Evolutionary conservation across 257 asterid genomes (phyloP).

Genomic region (Cordia subcordata): DNA sequence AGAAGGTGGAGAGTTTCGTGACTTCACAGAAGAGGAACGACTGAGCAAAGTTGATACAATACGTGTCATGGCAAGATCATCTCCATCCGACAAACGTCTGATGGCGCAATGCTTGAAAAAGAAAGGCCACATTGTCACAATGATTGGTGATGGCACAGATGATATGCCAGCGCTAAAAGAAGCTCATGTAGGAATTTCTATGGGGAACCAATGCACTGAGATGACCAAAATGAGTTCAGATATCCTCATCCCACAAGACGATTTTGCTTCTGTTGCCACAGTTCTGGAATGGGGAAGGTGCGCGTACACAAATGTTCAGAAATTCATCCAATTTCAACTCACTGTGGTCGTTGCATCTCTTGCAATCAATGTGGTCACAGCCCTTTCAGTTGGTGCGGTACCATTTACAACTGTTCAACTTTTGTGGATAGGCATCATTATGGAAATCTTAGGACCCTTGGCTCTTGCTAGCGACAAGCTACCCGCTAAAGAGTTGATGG

Average conservation of each 20-base stretch:
- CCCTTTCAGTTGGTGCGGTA: conserved; percentile 22
- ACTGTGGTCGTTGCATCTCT: conserved; percentile 39
- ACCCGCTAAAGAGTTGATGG: conserved; percentile 21
- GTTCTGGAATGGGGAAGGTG: conserved; percentile 39
- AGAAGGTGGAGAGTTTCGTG: conserved; percentile 16
- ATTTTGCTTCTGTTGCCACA: conserved; percentile 31
- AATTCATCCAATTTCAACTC: conserved; percentile 41
- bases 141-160: conserved; percentile 36
- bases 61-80: conserved; percentile 21
- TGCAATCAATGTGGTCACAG: conserved; percentile 31
- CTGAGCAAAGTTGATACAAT: conserved; percentile 13
- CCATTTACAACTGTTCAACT: conserved; percentile 22
- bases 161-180: conserved; percentile 34
- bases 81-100: conserved; percentile 18
- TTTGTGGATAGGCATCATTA: conserved; percentile 23
- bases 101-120: conserved; percentile 20
- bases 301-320: conserved; percentile 34
- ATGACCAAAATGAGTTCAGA: conserved; percentile 38
- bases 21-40: conserved; percentile 11
- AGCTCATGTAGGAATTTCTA: conserved; percentile 33
- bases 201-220: conserved; percentile 37
- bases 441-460: conserved; percentile 23
- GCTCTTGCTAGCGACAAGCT: conserved; percentile 26
- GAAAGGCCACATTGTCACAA: conserved; percentile 29
- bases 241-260: conserved; percentile 32